These are phyloP conservation scores for Cryphonectria radicalis DNA, from an alignment of 2,329 filamentous ascomycete genomes.

Conservation along the genomic window DNA sequence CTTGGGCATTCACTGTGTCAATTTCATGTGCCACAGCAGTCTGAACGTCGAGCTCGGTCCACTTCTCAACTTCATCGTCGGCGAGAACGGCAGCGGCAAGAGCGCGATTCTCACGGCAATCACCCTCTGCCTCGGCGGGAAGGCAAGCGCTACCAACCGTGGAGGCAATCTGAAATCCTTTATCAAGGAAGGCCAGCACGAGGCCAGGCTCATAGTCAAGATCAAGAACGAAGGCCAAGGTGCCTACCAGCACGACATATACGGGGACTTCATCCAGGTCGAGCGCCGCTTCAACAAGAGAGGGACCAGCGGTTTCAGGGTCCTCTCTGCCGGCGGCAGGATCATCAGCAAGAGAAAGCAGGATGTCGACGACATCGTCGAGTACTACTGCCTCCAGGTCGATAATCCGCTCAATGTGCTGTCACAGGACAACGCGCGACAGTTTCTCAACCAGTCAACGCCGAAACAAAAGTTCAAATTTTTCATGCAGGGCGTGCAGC, in stretches of 20 bases:
- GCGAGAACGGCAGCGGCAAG: slow-evolving; percentile 97
- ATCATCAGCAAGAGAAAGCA: slow-evolving; percentile 80
- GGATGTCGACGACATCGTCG: slow-evolving; percentile 90
- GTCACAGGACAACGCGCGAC: slow-evolving; percentile 91
- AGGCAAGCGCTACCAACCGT: slow-evolving; percentile 89
- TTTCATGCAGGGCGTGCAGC: slow-evolving; percentile 91
- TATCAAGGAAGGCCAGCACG: slow-evolving; percentile 86
- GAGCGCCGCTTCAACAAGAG: slow-evolving; percentile 83
- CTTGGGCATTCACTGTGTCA: slow-evolving; percentile 82
- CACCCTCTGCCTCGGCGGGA: slow-evolving; percentile 91
- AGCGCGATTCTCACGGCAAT: slow-evolving; percentile 93
- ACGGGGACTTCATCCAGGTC: slow-evolving; percentile 84
- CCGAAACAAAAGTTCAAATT: slow-evolving; percentile 92
- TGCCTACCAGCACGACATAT: slow-evolving; percentile 81
- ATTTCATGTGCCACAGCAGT: slow-evolving; percentile 94
- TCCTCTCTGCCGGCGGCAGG: slow-evolving; percentile 74
- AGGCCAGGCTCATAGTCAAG: slow-evolving; percentile 75
- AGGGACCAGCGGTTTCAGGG: slow-evolving; percentile 81
- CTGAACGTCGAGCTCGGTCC: slow-evolving; percentile 86
- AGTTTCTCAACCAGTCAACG: slow-evolving; percentile 86
- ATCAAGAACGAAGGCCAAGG: slow-evolving; percentile 89
- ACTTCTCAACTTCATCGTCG: slow-evolving; percentile 96
- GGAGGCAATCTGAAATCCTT: slow-evolving; percentile 85
- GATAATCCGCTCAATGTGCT: slow-evolving; percentile 96
- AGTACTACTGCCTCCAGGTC: slow-evolving; percentile 91